phyloP scores from a whole-genome alignment of 306 rosid species.

The Quercus engelmannii region DNA sequence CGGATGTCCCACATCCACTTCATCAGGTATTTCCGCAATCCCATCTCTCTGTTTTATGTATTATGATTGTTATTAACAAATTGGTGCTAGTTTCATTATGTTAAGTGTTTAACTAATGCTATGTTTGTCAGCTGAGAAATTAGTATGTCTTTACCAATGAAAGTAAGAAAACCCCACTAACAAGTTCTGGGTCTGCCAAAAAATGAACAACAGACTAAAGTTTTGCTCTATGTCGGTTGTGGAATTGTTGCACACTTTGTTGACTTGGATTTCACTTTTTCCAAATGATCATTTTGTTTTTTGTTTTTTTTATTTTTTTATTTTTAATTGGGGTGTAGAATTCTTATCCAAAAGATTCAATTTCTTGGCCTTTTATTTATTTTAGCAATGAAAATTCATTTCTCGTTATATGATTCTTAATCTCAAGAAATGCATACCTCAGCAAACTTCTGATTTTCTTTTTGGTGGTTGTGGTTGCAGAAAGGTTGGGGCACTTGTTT shows the following conservation, averaged over 20 bases:
- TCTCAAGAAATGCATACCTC: background rate
- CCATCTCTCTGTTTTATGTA: background rate
- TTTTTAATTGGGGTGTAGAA: too few species aligned
- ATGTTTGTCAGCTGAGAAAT: background rate
- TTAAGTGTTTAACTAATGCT: background rate
- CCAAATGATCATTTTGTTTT: too few species aligned
- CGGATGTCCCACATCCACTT: conserved; percentile 43
- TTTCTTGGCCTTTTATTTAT: background rate
- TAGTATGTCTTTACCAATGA: background rate
- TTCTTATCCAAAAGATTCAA: background rate
- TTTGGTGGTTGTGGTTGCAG: background rate
- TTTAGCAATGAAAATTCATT: background rate
- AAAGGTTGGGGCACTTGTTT: background rate
- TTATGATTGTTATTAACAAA: background rate
- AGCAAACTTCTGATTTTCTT: background rate
- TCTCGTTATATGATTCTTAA: background rate
- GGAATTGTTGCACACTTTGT: background rate
- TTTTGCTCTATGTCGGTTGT: background rate
- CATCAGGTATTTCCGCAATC: conserved; percentile 42
- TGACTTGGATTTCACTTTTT: background rate
- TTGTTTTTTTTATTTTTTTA: too few species aligned
- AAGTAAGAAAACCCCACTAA: background rate
- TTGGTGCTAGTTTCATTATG: background rate
- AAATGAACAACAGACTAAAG: background rate
- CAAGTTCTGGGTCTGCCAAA: background rate